Conservation (phyloP, 179 eudicot genomes). For the Corrigiola litoralis region DNA sequence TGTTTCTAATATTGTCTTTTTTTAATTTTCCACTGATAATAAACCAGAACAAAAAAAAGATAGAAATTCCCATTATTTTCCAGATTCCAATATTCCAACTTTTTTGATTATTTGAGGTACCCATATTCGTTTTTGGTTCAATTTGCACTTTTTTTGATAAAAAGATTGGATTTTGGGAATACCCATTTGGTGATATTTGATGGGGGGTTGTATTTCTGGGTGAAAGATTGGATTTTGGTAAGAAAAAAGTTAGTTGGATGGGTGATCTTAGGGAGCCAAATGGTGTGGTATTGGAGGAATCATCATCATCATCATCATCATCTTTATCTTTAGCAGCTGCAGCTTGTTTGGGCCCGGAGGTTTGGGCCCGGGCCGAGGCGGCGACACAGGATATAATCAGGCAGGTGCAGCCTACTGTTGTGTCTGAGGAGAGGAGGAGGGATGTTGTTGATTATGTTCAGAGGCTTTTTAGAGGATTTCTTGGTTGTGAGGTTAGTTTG, state of each 20-base stretch:
- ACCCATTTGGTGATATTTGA: slow-evolving; percentile 19
- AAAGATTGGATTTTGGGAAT: slow-evolving; percentile 17
- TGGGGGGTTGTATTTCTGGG: slow-evolving; percentile 6
- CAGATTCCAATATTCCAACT: slow-evolving; percentile 20
- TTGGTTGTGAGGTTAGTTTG: slow-evolving; percentile 57
- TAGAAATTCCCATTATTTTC: background rate
- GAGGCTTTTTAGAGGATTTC: slow-evolving; percentile 39
- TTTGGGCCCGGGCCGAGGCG: slow-evolving; percentile 56
- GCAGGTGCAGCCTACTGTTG: slow-evolving; percentile 61
- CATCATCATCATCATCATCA: slow-evolving; percentile 22
- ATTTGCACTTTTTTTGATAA: slow-evolving; percentile 20
- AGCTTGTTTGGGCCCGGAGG: slow-evolving; percentile 23
- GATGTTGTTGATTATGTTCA: slow-evolving; percentile 69
- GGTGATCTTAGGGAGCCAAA: slow-evolving; percentile 43
- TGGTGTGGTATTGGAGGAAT: slow-evolving; percentile 37
- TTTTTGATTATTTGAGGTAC: slow-evolving; percentile 12
- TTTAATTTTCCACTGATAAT: slow-evolving; percentile 5
- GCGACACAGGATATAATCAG: slow-evolving; percentile 45
- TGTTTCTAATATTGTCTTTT: background rate
- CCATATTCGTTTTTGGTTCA: slow-evolving; percentile 22
- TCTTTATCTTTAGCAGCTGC: slow-evolving; percentile 23
- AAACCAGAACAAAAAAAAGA: background rate
- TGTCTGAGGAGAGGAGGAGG: slow-evolving; percentile 61
- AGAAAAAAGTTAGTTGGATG: slow-evolving; percentile 23
- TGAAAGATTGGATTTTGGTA: background rate